Evolutionary conservation across 2,329 filamentous ascomycete species (phyloP).

Genomic region (Aspergillus alliaceus): DNA sequence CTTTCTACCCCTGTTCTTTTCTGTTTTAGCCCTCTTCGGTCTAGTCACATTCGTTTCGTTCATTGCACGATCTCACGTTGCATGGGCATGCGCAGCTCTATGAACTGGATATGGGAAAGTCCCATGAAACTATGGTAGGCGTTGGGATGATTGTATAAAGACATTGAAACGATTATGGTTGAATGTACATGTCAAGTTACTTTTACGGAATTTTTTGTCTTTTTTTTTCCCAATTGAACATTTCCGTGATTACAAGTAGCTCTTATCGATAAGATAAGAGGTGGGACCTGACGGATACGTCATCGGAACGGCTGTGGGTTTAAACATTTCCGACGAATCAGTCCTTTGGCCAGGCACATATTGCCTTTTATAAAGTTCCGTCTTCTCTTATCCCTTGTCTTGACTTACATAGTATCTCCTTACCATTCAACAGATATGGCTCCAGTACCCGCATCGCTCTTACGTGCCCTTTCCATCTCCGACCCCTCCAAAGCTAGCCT

Average conservation of each 20-base stretch:
- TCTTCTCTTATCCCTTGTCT: neutral
- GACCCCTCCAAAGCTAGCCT: constrained; percentile 35
- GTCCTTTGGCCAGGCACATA: neutral
- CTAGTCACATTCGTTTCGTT: neutral
- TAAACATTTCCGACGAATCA: neutral
- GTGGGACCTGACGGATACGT: constrained; percentile 6
- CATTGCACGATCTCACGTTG: neutral
- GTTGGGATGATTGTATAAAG: constrained; percentile 6
- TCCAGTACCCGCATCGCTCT: constrained; percentile 33
- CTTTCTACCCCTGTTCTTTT: neutral
- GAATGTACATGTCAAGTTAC: neutral
- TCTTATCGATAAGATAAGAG: constrained; percentile 16
- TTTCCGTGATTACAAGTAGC: no score
- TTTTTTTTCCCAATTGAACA: neutral
- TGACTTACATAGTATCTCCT: neutral
- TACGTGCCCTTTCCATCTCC: constrained; percentile 39
- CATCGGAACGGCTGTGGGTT: neutral
- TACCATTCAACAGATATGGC: constrained; percentile 23
- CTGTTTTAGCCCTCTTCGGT: neutral
- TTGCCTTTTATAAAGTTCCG: neutral
- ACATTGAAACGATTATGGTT: neutral
- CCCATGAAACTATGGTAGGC: constrained; percentile 1
- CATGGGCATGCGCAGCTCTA: neutral
- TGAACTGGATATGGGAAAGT: no score
- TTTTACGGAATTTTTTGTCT: neutral